phyloP scores from a whole-genome alignment of 306 rosid species.

The Acacia confusa region DNA sequence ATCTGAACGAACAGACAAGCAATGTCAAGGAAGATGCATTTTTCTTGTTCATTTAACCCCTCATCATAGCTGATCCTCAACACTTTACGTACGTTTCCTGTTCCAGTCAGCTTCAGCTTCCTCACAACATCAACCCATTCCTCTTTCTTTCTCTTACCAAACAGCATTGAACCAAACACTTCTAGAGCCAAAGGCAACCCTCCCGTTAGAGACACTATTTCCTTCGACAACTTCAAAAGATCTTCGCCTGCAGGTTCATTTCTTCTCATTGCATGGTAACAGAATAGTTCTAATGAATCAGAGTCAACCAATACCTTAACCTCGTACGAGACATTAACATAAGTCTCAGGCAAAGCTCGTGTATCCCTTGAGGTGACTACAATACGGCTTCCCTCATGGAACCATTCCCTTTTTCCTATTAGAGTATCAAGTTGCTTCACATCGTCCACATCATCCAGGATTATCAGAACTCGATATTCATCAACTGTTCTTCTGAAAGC shows the following conservation, averaged over 20 bases:
- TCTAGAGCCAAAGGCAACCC: constrained; percentile 68
- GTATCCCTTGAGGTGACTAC: constrained; percentile 59
- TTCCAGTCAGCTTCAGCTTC: constrained; percentile 46
- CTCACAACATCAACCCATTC: constrained; percentile 53
- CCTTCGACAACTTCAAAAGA: constrained; percentile 28
- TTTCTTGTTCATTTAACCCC: constrained; percentile 45
- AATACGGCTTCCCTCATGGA: constrained; percentile 54
- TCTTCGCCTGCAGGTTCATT: constrained; percentile 29
- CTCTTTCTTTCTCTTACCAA: constrained; percentile 42
- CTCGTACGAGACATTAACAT: constrained; percentile 36
- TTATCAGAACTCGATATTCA: constrained; percentile 46
- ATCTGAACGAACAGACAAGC: constrained; percentile 54
- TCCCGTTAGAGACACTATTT: constrained; percentile 60
- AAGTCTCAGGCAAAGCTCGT: constrained; percentile 19
- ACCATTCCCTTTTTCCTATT: constrained; percentile 46
- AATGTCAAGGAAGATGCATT: constrained; percentile 61
- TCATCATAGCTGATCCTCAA: constrained; percentile 56
- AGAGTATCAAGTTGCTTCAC: constrained; percentile 42
- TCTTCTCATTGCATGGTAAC: constrained; percentile 56
- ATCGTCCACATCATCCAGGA: constrained; percentile 64
- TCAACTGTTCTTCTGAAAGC: constrained; percentile 14
- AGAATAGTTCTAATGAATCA: constrained; percentile 52
- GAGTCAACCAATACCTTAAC: constrained; percentile 40
- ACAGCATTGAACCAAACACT: constrained; percentile 61
- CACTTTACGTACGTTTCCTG: constrained; percentile 52